Evolutionary conservation across 1,284 basidiomycete genomes (phyloP).

Genomic region (Takashimella tepidaria): DNA sequence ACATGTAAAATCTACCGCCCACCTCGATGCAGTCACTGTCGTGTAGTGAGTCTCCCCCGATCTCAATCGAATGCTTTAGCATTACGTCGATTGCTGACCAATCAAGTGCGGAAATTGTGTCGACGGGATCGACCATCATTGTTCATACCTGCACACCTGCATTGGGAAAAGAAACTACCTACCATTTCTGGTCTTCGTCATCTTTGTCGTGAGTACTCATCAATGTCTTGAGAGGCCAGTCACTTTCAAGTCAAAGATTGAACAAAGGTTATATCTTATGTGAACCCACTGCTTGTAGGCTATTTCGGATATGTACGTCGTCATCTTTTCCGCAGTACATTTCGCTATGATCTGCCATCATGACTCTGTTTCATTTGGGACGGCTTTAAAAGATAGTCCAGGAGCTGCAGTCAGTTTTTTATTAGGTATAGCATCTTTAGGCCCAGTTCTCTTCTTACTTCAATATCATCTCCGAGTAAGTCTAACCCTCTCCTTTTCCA

Average conservation of each 20-base stretch:
- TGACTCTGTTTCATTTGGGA: conserved; percentile 55
- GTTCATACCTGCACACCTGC: conserved; percentile 92
- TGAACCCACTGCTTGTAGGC: conserved; percentile 54
- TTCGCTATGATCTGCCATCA: conserved; percentile 61
- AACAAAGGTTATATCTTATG: too few species aligned
- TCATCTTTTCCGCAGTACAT: conserved; percentile 76
- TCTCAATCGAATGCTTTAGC: too few species aligned
- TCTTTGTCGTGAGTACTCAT: conserved; percentile 66
- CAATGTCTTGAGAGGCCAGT: too few species aligned
- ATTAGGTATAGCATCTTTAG: conserved; percentile 64
- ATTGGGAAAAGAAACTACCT: conserved; percentile 88
- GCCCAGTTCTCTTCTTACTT: conserved; percentile 71
- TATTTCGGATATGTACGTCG: conserved; percentile 64
- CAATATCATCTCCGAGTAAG: conserved; percentile 77
- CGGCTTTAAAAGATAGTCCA: conserved; percentile 57
- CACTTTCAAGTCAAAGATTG: too few species aligned
- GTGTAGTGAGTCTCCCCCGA: conserved; percentile 59
- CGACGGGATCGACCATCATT: conserved; percentile 78
- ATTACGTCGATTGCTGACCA: not conserved
- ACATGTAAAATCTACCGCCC: conserved; percentile 86
- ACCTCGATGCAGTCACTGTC: conserved; percentile 85
- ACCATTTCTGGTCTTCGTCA: conserved; percentile 73
- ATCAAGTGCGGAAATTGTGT: conserved; percentile 86
- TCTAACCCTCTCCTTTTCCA: conserved; percentile 8
- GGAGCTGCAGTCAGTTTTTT: conserved; percentile 75